Conservation (phyloP, 805 yeast species). For the Kazachstania viticola region DNA sequence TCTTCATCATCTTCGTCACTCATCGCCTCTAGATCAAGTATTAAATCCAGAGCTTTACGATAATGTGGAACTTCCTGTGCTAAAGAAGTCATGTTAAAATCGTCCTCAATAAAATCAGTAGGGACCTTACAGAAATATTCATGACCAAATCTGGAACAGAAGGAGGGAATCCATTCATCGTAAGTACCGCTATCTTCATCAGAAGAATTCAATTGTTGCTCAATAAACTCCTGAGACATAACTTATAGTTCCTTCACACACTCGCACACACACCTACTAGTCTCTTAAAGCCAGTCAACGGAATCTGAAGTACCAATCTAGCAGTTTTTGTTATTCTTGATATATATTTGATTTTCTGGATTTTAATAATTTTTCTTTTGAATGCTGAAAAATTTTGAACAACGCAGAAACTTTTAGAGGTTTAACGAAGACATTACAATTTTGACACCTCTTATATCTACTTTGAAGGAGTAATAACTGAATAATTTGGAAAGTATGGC, state of each 20-base stretch:
- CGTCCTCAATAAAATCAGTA: constrained; percentile 90
- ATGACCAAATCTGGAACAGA: constrained; percentile 69
- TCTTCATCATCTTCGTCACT: constrained; percentile 29
- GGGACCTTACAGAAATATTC: constrained; percentile 88
- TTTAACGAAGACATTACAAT: no score
- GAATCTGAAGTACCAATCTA: no score
- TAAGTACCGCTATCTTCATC: constrained; percentile 24
- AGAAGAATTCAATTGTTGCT: constrained; percentile 15
- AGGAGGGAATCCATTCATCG: constrained; percentile 75
- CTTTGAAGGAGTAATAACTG: no score
- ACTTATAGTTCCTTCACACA: background rate
- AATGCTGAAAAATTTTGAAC: no score
- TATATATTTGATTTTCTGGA: no score
- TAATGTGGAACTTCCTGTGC: constrained; percentile 79
- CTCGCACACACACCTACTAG: background rate
- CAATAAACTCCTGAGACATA: constrained; percentile 18
- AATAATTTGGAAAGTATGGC: constrained; percentile 1
- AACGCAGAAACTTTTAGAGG: no score
- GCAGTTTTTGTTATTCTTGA: no score
- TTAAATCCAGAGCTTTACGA: constrained; percentile 82
- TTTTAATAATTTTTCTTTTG: no score
- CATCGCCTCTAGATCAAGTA: constrained; percentile 63
- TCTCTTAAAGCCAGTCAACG: no score
- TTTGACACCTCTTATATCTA: no score
- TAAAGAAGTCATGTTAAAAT: constrained; percentile 88